Percentiles rank a stretch among this genome's conserved stretches.
Conservation (phyloP, 108 stramenopile genomes). For the Chaetoceros muelleri region DNA sequence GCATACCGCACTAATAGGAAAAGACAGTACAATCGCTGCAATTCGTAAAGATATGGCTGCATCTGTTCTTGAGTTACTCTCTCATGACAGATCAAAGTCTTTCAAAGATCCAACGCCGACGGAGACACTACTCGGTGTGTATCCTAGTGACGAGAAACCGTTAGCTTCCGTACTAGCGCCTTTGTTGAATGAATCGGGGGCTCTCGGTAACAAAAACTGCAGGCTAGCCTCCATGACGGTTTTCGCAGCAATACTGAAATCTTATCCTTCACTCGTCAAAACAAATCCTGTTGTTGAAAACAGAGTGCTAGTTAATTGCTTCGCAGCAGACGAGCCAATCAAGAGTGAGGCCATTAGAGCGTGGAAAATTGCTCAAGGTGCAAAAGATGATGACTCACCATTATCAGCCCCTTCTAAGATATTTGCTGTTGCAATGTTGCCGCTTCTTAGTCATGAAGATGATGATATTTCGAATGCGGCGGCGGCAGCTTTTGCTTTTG, state of each 20-base stretch:
- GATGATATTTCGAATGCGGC: slow-evolving; percentile 52
- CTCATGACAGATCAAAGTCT: slow-evolving; percentile 64
- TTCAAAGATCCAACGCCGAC: slow-evolving; percentile 71
- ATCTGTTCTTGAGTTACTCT: slow-evolving; percentile 63
- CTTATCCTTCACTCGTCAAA: slow-evolving; percentile 48
- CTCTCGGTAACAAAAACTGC: slow-evolving; percentile 57
- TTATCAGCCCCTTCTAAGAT: slow-evolving; percentile 62
- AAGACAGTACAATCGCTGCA: slow-evolving; percentile 27
- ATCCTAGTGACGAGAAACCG: slow-evolving; percentile 28
- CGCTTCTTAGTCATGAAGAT: slow-evolving; percentile 50
- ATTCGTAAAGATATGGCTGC: slow-evolving; percentile 66
- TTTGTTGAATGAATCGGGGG: slow-evolving; percentile 66
- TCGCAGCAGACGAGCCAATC: slow-evolving; percentile 46
- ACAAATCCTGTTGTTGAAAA: slow-evolving; percentile 77
- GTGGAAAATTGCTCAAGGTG: slow-evolving; percentile 42
- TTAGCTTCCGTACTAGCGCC: slow-evolving; percentile 35
- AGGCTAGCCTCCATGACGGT: slow-evolving; percentile 67
- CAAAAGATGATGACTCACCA: slow-evolving; percentile 18
- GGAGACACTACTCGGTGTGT: slow-evolving; percentile 65
- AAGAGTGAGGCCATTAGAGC: slow-evolving; percentile 49
- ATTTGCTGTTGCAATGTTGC: slow-evolving; percentile 71
- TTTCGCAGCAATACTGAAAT: slow-evolving; percentile 42
- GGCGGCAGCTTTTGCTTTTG: slow-evolving; percentile 49
- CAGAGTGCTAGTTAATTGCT: slow-evolving; percentile 78
- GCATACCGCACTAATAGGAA: slow-evolving; percentile 46